These are phyloP conservation scores for Xerocomus potaroensis DNA, from an alignment of 768 basidiomycete species.

Conservation along the genomic window DNA sequence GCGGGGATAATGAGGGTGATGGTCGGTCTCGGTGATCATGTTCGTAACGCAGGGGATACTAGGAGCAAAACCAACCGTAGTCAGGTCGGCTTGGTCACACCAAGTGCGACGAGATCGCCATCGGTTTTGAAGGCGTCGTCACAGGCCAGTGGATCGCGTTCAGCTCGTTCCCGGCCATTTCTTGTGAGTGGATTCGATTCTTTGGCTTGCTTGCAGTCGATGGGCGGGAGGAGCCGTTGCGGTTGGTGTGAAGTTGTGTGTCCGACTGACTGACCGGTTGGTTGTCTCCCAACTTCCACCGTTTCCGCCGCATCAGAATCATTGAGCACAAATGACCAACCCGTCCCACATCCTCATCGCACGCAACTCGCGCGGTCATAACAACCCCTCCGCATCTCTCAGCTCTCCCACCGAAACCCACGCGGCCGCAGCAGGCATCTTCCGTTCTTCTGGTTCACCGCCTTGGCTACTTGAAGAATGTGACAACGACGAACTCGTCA, in stretches of 20 bases:
- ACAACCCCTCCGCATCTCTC: constrained; percentile 74
- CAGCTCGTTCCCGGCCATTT: neutral
- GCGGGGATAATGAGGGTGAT: neutral
- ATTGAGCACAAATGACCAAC: constrained; percentile 44
- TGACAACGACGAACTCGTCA: constrained; percentile 64
- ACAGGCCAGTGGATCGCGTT: neutral
- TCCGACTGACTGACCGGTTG: too few species aligned
- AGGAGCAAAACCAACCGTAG: neutral
- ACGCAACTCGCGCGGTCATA: constrained; percentile 71
- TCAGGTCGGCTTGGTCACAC: neutral
- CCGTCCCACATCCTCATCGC: constrained; percentile 88
- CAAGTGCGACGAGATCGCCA: too few species aligned
- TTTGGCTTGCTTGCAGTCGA: too few species aligned
- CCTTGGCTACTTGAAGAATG: constrained; percentile 77
- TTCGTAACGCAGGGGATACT: neutral
- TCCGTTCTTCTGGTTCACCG: constrained; percentile 74
- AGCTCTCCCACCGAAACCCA: constrained; percentile 87
- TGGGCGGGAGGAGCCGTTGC: too few species aligned
- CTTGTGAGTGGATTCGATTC: too few species aligned
- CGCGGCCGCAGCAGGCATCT: constrained; percentile 81
- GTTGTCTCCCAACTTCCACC: neutral
- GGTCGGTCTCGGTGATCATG: neutral
- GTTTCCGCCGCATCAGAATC: too few species aligned
- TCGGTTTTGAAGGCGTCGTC: neutral
- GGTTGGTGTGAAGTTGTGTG: too few species aligned